A percentile compares a stretch with the other conserved stretches of the same genome.
phyloP scores from a whole-genome alignment of 805 yeast species.

The Torulaspora quercuum region DNA sequence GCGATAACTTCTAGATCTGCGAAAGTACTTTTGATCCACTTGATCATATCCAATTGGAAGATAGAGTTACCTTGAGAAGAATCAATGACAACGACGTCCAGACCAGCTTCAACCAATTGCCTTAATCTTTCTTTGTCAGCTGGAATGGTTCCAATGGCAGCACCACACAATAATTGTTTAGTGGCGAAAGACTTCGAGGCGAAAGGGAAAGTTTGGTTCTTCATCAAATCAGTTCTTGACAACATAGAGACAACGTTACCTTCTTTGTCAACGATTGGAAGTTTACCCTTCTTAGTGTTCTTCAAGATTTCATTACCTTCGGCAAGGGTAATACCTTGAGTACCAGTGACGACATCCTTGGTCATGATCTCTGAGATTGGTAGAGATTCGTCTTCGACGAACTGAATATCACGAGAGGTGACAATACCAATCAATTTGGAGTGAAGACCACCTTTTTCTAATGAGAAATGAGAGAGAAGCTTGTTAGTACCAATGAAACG shows the following conservation, averaged over 20 bases:
- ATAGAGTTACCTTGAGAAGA: conserved; percentile 97
- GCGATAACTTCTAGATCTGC: conserved; percentile 87
- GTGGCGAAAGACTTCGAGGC: conserved; percentile 92
- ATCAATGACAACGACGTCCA: conserved; percentile 93
- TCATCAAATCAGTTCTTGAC: conserved; percentile 94
- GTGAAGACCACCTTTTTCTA: conserved; percentile 81
- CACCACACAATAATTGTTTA: conserved; percentile 97
- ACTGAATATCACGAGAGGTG: conserved; percentile 96
- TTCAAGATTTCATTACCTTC: conserved; percentile 91
- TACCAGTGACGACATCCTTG: conserved; percentile 77
- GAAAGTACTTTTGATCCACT: conserved; percentile 78
- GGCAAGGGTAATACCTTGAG: conserved; percentile 71
- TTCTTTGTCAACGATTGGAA: conserved; percentile 80
- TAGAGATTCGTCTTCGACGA: conserved; percentile 68
- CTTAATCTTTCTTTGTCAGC: conserved; percentile 82
- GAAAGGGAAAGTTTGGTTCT: conserved; percentile 87
- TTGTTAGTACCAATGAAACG: too few relatives aligned
- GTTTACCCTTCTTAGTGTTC: conserved; percentile 93
- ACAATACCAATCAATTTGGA: conserved; percentile 92
- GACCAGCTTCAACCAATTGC: conserved; percentile 89
- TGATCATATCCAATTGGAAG: conserved; percentile 90
- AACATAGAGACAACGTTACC: conserved; percentile 82
- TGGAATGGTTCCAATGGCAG: conserved; percentile 92
- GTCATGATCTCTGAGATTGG: conserved; percentile 83
- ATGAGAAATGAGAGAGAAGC: conserved; percentile 3